Conservation (phyloP, 208 protist genomes). For the Leishmania major region DNA sequence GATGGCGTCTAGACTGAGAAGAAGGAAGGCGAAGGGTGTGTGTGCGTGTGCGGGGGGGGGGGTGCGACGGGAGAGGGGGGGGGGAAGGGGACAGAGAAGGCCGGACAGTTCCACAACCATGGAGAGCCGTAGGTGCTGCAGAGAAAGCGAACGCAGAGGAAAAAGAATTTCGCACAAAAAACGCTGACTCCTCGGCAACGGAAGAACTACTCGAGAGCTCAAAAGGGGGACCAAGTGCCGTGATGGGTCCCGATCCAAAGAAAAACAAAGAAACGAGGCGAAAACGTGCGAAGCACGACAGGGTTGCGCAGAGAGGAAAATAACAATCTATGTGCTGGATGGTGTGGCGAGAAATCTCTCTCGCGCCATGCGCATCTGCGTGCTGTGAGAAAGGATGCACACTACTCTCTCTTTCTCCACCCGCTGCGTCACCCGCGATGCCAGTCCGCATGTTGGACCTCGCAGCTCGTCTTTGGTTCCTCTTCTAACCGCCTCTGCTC, state of each 20-base stretch:
- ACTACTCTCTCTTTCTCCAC: not conserved
- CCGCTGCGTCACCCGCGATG: not conserved
- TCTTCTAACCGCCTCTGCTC: not conserved
- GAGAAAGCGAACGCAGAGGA: not conserved
- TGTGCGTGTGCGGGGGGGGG: too few relatives aligned
- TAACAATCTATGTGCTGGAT: slow-evolving; percentile 3
- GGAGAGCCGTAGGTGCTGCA: not conserved
- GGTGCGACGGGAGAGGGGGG: not conserved
- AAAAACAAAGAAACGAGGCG: not conserved
- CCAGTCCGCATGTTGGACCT: not conserved
- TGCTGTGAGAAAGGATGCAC: not conserved
- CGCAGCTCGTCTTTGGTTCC: not conserved
- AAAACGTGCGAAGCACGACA: not conserved
- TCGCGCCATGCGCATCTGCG: too few relatives aligned
- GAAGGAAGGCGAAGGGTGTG: not conserved
- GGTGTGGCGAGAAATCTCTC: not conserved
- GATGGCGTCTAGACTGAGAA: not conserved
- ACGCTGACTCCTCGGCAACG: not conserved
- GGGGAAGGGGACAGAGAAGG: not conserved
- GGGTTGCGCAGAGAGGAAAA: not conserved
- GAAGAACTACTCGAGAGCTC: not conserved
- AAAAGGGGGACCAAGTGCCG: not conserved
- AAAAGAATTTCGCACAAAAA: not conserved
- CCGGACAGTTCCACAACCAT: too few relatives aligned
- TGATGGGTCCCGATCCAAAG: not conserved